Evolutionary conservation across 345 rosid genomes (phyloP).

Genomic region (Firmiana major): DNA sequence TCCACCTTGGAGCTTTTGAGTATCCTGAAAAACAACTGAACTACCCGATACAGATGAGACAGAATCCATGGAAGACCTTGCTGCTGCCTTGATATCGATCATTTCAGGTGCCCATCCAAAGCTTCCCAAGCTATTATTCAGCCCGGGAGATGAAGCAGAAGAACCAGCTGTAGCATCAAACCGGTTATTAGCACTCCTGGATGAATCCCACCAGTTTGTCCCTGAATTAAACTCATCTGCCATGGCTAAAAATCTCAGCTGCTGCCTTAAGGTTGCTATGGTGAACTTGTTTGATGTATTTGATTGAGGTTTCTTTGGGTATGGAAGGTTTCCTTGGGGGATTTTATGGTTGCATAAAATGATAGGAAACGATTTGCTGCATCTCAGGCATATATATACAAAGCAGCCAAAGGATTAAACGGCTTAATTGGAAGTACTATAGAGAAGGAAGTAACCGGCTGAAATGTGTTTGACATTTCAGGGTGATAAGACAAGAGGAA

Average conservation of each 20-base stretch:
- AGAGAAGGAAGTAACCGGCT: constrained; percentile 19
- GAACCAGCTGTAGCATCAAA: constrained; percentile 15
- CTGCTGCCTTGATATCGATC: constrained; percentile 30
- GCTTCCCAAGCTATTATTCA: constrained; percentile 38
- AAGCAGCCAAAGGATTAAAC: constrained; percentile 6
- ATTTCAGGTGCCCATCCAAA: constrained; percentile 55
- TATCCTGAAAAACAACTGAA: constrained; percentile 49
- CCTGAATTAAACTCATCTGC: constrained; percentile 55
- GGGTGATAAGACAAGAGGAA: constrained; percentile 31
- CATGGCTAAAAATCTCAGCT: constrained; percentile 34
- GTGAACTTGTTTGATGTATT: neutral
- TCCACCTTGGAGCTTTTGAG: constrained; percentile 37
- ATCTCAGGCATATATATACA: constrained; percentile 23
- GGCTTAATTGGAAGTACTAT: neutral
- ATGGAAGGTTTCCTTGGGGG: neutral
- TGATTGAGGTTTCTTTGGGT: neutral
- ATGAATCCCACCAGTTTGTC: constrained; percentile 66
- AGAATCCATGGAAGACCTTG: constrained; percentile 63
- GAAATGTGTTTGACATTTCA: constrained; percentile 47
- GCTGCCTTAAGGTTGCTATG: neutral
- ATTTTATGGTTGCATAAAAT: constrained; percentile 39
- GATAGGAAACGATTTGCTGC: constrained; percentile 43
- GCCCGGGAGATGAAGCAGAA: constrained; percentile 55
- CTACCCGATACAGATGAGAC: constrained; percentile 38
- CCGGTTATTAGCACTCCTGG: constrained; percentile 20